Evolutionary conservation across 2,329 filamentous ascomycete species (phyloP).

Genomic region (Aspergillus ochraceus): DNA sequence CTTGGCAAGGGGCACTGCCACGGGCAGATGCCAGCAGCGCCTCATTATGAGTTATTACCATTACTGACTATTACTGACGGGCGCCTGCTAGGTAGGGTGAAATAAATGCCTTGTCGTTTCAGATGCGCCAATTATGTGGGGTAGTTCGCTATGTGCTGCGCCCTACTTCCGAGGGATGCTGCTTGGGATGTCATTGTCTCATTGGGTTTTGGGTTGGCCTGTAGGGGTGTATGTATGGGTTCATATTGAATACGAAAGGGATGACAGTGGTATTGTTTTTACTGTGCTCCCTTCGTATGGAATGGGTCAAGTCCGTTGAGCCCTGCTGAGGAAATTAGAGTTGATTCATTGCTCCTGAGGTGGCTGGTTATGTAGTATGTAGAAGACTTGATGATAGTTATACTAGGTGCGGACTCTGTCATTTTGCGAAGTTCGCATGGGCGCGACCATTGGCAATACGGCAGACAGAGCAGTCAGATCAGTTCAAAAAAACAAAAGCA

Average conservation of each 20-base stretch:
- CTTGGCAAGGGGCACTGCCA: background rate
- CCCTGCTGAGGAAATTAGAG: no score
- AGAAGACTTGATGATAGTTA: no score
- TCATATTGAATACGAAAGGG: background rate
- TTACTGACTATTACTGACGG: background rate
- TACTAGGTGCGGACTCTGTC: no score
- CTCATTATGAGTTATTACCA: background rate
- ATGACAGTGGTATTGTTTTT: background rate
- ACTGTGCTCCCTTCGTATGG: background rate
- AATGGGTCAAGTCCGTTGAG: no score
- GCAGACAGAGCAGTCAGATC: no score
- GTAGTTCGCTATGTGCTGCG: background rate
- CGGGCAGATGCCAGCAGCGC: conserved; percentile 1
- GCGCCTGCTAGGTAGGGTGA: background rate
- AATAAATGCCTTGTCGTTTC: conserved; percentile 4
- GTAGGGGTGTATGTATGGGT: background rate
- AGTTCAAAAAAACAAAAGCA: background rate
- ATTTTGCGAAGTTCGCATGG: no score
- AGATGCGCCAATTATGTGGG: background rate
- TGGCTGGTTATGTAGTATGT: no score
- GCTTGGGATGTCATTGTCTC: no score
- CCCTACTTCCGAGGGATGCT: no score
- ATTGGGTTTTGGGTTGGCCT: no score
- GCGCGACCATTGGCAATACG: no score
- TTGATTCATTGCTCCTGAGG: no score